A percentile compares a stretch with the other conserved stretches of the same genome.
Evolutionary conservation across 176 grass and related monocot genomes (phyloP).

Genomic region (Eleusine coracana): DNA sequence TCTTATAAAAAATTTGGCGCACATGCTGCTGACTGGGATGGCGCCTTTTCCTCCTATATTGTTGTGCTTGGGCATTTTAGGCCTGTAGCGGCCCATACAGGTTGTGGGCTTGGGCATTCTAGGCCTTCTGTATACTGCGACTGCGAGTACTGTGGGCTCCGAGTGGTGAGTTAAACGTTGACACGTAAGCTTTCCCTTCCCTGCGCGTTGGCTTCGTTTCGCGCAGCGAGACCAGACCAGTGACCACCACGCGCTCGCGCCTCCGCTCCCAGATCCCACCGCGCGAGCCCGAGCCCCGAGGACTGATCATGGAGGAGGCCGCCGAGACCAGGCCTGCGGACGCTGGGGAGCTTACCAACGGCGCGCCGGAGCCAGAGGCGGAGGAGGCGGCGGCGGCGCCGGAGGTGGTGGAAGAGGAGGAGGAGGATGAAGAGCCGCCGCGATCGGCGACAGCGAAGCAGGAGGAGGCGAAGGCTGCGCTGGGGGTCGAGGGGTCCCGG

Average conservation of each 20-base stretch:
- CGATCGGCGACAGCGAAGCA: conserved; percentile 50
- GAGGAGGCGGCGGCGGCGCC: conserved; percentile 20
- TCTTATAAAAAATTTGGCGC: too few relatives aligned
- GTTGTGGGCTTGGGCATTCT: too few relatives aligned
- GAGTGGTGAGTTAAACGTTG: background rate
- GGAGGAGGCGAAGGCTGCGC: conserved; percentile 45
- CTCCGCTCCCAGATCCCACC: conserved; percentile 34
- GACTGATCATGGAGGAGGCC: conserved; percentile 43
- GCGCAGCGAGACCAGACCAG: conserved; percentile 39
- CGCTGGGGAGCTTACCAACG: conserved; percentile 29
- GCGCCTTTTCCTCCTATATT: too few relatives aligned
- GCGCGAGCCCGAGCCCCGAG: background rate
- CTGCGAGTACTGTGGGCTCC: too few relatives aligned
- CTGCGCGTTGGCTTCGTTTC: conserved; percentile 14
- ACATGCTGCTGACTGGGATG: too few relatives aligned
- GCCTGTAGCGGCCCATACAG: too few relatives aligned
- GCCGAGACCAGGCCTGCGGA: conserved; percentile 3
- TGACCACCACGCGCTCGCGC: conserved; percentile 35
- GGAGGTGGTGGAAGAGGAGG: conserved; percentile 28
- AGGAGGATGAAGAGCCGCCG: conserved; percentile 49
- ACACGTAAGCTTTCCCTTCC: conserved; percentile 33
- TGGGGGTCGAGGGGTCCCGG: conserved; percentile 55
- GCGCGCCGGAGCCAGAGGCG: conserved; percentile 27
- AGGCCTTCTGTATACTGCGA: too few relatives aligned
- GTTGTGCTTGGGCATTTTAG: too few relatives aligned